phyloP scores from a whole-genome alignment of 177 flowering plant species.

The Vitis hybrid region DNA sequence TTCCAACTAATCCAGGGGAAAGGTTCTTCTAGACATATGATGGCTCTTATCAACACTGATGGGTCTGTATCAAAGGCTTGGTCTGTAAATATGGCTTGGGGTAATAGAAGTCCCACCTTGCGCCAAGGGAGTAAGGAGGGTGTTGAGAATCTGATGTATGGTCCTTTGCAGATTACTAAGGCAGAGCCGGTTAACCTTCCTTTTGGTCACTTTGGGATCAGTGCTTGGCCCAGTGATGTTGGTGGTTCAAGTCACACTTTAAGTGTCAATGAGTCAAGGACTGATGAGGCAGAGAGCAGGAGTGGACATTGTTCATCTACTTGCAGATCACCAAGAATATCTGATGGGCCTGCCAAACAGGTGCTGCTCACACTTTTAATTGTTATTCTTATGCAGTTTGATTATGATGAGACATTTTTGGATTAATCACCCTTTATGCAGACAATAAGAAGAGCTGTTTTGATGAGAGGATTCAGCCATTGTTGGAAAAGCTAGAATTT shows the following conservation, averaged over 20 bases:
- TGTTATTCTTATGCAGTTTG: too few relatives aligned
- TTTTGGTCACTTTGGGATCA: slow-evolving; percentile 91
- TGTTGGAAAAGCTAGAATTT: too few relatives aligned
- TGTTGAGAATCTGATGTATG: slow-evolving; percentile 69
- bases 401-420: too few relatives aligned
- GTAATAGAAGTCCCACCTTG: slow-evolving; percentile 39
- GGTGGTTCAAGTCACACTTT: slow-evolving; percentile 91
- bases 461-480: too few relatives aligned
- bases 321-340: slow-evolving; percentile 91
- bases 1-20: slow-evolving; percentile 90
- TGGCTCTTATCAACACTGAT: slow-evolving; percentile 91
- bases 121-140: slow-evolving; percentile 44
- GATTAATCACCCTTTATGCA: too few relatives aligned
- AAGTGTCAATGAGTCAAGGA: slow-evolving; percentile 81
- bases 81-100: slow-evolving; percentile 68
- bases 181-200: slow-evolving; percentile 92
- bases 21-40: slow-evolving; percentile 85
- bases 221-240: slow-evolving; percentile 88
- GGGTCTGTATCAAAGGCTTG: slow-evolving; percentile 97
- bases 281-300: slow-evolving; percentile 73
- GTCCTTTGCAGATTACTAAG: slow-evolving; percentile 69
- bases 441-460: too few relatives aligned
- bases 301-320: slow-evolving; percentile 85
- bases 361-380: slow-evolving; percentile 28
- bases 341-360: slow-evolving; percentile 90